phyloP scores from a whole-genome alignment of 345 rosid genomes.

The Nasturtium officinale region DNA sequence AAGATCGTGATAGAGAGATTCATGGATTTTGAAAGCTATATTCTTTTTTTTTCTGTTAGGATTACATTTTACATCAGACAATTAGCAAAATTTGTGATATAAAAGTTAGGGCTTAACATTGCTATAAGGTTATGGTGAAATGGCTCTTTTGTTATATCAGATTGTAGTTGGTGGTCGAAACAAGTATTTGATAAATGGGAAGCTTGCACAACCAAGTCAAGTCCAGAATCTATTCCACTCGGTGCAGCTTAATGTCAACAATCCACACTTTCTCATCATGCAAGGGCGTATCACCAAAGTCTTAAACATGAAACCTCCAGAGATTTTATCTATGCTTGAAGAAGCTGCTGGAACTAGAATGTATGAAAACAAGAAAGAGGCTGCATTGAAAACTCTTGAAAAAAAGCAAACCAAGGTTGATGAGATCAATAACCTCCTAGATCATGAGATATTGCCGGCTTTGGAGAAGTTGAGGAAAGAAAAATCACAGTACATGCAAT shows the following conservation, averaged over 20 bases:
- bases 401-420: constrained; percentile 96
- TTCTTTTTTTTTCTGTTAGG: background rate
- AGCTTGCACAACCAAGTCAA: constrained; percentile 47
- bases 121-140: background rate
- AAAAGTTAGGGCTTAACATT: background rate
- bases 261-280: constrained; percentile 99
- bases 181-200: constrained; percentile 48
- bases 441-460: constrained; percentile 89
- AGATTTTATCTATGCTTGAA: constrained; percentile 95
- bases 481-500: constrained; percentile 87
- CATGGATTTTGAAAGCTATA: background rate
- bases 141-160: constrained; percentile 24
- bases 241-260: constrained; percentile 94
- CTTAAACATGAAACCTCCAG: constrained; percentile 96
- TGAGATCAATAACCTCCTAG: constrained; percentile 92
- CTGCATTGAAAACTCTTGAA: constrained; percentile 87
- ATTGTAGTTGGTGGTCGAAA: constrained; percentile 74
- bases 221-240: constrained; percentile 95
- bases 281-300: constrained; percentile 99
- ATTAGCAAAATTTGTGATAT: background rate
- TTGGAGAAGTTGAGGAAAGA: constrained; percentile 91
- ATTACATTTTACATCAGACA: background rate
- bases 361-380: constrained; percentile 96
- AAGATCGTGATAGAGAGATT: background rate
- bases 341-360: constrained; percentile 99